Evolutionary conservation across 192 early-diverging fungal species (phyloP).

Genomic region (Phycomyces blakesleeanus): DNA sequence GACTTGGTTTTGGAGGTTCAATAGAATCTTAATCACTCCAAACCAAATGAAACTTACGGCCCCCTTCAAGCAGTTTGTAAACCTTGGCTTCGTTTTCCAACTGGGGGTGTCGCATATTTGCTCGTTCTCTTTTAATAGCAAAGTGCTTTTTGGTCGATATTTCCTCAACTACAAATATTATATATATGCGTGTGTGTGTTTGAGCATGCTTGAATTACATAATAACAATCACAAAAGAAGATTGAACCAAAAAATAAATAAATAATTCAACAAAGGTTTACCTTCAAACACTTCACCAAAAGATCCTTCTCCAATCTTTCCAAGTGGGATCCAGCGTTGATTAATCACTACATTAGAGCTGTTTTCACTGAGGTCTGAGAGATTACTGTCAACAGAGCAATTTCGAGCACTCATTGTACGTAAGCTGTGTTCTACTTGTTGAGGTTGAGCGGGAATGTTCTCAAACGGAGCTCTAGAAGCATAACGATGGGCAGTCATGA

Average conservation of each 20-base stretch:
- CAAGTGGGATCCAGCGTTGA: slow-evolving; percentile 49
- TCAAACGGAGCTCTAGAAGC: too few relatives aligned
- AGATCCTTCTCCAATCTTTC: slow-evolving; percentile 59
- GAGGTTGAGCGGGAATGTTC: too few relatives aligned
- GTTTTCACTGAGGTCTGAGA: slow-evolving; percentile 11
- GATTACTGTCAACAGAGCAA: not conserved
- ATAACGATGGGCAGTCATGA: too few relatives aligned
- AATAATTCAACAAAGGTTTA: slow-evolving; percentile 17
- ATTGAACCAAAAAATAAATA: not conserved
- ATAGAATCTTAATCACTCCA: not conserved
- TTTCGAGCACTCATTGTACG: too few relatives aligned
- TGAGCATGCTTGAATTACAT: not conserved
- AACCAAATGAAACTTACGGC: too few relatives aligned
- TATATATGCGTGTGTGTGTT: not conserved
- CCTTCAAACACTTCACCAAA: slow-evolving; percentile 63
- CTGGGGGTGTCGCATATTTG: slow-evolving; percentile 41
- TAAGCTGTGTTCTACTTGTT: too few relatives aligned
- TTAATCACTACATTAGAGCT: slow-evolving; percentile 39
- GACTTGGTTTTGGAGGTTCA: not conserved
- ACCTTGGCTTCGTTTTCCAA: slow-evolving; percentile 45
- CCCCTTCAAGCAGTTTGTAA: slow-evolving; percentile 41
- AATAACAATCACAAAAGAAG: too few relatives aligned
- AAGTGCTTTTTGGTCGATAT: slow-evolving; percentile 39
- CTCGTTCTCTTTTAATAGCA: slow-evolving; percentile 52
- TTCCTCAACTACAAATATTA: slow-evolving; percentile 38